Evolutionary conservation across 2,329 filamentous ascomycete genomes (phyloP).

Genomic region (Phialophora tarda): DNA sequence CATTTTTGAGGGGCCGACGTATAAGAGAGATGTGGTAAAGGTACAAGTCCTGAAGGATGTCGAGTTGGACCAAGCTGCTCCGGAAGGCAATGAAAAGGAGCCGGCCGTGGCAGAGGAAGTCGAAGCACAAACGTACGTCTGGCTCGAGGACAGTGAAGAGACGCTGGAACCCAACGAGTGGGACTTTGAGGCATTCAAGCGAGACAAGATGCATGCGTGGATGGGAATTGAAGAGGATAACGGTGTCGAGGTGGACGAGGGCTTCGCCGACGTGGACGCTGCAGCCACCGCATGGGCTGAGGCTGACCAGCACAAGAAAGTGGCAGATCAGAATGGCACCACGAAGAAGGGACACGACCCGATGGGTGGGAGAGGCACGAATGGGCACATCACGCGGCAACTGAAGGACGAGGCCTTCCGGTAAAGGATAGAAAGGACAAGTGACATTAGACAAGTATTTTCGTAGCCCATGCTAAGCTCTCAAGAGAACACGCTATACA

Average conservation of each 20-base stretch:
- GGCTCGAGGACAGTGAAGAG: constrained; percentile 50
- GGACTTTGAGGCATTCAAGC: constrained; percentile 84
- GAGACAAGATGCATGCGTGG: constrained; percentile 72
- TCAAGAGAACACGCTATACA: constrained; percentile 23
- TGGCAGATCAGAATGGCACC: neutral
- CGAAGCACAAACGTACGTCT: constrained; percentile 70
- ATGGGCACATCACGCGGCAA: constrained; percentile 38
- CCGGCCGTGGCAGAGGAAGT: constrained; percentile 45
- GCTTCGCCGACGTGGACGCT: constrained; percentile 40
- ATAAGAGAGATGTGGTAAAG: constrained; percentile 60
- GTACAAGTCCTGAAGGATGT: constrained; percentile 50
- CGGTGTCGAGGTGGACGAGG: constrained; percentile 48
- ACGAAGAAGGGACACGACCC: constrained; percentile 30
- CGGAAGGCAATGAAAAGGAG: constrained; percentile 43
- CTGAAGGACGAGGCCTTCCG: constrained; percentile 26
- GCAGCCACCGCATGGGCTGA: constrained; percentile 28
- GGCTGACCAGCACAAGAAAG: neutral
- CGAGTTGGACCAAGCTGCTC: constrained; percentile 39
- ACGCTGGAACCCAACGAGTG: constrained; percentile 76
- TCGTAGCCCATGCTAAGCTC: constrained; percentile 31
- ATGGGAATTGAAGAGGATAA: constrained; percentile 47
- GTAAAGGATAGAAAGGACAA: constrained; percentile 15
- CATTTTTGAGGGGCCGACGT: constrained; percentile 79
- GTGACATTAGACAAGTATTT: constrained; percentile 36
- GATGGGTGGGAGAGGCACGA: constrained; percentile 38